Conservation (phyloP, 345 rosid genomes). For the Acer negundo region DNA sequence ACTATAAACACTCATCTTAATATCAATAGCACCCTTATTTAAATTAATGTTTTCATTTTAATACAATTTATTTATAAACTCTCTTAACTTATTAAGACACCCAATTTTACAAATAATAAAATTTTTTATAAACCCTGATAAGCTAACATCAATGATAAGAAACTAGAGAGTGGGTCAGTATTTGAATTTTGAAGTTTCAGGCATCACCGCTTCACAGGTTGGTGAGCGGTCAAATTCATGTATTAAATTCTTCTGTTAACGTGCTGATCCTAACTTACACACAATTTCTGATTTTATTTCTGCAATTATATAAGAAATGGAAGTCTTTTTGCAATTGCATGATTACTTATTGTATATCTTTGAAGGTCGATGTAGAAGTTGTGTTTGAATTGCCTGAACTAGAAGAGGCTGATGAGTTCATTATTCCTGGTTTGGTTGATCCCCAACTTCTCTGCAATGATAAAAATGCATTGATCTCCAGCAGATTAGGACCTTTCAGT, state of each 20-base stretch:
- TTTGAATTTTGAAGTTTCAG: conserved; percentile 52
- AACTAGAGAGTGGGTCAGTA: too few relatives aligned
- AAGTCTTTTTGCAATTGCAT: neutral
- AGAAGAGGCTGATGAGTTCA: conserved; percentile 37
- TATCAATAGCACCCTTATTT: too few relatives aligned
- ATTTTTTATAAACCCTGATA: neutral
- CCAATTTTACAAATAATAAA: too few relatives aligned
- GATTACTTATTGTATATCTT: neutral
- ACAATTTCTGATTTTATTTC: neutral
- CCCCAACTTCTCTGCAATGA: conserved; percentile 48
- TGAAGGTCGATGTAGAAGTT: conserved; percentile 59
- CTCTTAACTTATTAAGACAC: too few relatives aligned
- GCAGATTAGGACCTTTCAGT: conserved; percentile 68
- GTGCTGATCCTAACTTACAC: neutral
- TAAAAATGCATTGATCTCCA: conserved; percentile 30
- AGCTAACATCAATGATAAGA: too few relatives aligned
- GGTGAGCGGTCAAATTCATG: conserved; percentile 18
- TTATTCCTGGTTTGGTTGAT: conserved; percentile 31
- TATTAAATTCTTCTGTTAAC: neutral
- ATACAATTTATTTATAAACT: too few relatives aligned
- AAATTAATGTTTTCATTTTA: too few relatives aligned
- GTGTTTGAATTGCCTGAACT: conserved; percentile 40
- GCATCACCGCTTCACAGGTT: conserved; percentile 49
- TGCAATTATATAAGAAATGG: neutral
- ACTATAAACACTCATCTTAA: too few relatives aligned